Evolutionary conservation across 768 basidiomycete genomes (phyloP).

Genomic region (Tricholoma furcatifolium): DNA sequence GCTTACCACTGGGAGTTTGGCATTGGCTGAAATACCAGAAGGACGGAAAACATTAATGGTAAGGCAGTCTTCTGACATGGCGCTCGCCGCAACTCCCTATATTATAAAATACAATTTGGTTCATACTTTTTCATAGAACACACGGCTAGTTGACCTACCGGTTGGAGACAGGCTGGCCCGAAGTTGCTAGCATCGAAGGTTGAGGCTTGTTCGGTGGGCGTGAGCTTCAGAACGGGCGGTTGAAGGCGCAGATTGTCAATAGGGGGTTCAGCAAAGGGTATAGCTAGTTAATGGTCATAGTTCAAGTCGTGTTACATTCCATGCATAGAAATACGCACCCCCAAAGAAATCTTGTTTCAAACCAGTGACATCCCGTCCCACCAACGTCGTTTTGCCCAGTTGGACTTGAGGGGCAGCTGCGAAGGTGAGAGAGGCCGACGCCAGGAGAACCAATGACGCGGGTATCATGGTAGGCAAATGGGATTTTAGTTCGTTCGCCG

Average conservation of each 20-base stretch:
- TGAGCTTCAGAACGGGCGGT: conserved; percentile 41
- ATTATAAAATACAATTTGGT: not conserved
- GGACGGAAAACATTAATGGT: conserved; percentile 60
- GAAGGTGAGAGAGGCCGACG: conserved; percentile 1
- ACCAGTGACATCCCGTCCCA: conserved; percentile 32
- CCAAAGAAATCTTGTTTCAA: conserved; percentile 47
- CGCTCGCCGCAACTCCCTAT: not conserved
- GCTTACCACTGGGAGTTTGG: conserved; percentile 39
- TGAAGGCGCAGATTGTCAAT: conserved; percentile 45
- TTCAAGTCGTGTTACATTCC: not conserved
- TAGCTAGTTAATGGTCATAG: conserved; percentile 29
- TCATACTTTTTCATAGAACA: not conserved
- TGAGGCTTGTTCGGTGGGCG: conserved; percentile 26
- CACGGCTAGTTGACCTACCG: conserved; percentile 19
- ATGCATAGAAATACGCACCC: conserved; percentile 26
- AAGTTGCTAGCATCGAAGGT: conserved; percentile 45
- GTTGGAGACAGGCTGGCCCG: conserved; percentile 45
- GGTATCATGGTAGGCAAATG: conserved; percentile 1
- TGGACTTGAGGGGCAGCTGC: conserved; percentile 33
- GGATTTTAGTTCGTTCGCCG: too few species aligned
- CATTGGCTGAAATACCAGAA: conserved; percentile 25
- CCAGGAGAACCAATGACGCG: conserved; percentile 1
- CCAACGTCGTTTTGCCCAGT: conserved; percentile 36
- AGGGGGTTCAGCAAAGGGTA: conserved; percentile 57
- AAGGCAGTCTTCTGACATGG: conserved; percentile 56